Percentiles rank a stretch among this genome's conserved stretches.
These are phyloP conservation scores for Aspergillus tanneri DNA, from an alignment of 2,329 filamentous ascomycete genomes.

Conservation along the genomic window DNA sequence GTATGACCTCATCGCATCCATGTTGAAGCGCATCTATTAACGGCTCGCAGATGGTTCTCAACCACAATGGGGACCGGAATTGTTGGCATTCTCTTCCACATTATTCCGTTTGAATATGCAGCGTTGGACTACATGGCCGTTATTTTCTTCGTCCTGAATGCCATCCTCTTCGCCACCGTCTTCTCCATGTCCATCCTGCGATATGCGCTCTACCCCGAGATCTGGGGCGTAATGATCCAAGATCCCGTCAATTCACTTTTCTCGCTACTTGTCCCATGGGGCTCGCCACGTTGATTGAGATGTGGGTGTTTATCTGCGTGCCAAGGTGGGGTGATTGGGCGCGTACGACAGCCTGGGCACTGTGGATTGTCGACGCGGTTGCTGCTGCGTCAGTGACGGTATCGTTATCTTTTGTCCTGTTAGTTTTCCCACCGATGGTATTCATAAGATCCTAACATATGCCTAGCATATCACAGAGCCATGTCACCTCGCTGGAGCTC, in stretches of 20 bases:
- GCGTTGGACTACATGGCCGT: constrained; percentile 62
- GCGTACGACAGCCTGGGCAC: constrained; percentile 46
- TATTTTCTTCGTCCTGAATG: constrained; percentile 61
- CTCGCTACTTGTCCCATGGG: constrained; percentile 65
- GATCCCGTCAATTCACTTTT: constrained; percentile 64
- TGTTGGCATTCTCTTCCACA: constrained; percentile 61
- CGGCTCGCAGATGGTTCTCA: constrained; percentile 53
- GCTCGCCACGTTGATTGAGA: constrained; percentile 63
- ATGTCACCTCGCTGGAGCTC: constrained; percentile 46
- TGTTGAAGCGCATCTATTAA: neutral
- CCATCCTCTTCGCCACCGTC: constrained; percentile 58
- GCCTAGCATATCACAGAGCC: constrained; percentile 35
- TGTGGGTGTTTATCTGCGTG: constrained; percentile 58
- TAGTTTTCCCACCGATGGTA: constrained; percentile 19
- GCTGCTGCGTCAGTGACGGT: constrained; percentile 44
- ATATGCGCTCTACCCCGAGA: constrained; percentile 61
- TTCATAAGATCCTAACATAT: constrained; percentile 25
- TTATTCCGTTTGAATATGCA: constrained; percentile 59
- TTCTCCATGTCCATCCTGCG: constrained; percentile 56
- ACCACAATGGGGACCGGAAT: constrained; percentile 69
- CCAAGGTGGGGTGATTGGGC: constrained; percentile 57
- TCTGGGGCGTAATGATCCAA: constrained; percentile 63
- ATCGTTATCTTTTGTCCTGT: constrained; percentile 59
- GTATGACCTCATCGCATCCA: constrained; percentile 33
- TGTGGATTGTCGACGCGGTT: constrained; percentile 52